phyloP scores from a whole-genome alignment of 257 asterid species.

The Catharanthus roseus region DNA sequence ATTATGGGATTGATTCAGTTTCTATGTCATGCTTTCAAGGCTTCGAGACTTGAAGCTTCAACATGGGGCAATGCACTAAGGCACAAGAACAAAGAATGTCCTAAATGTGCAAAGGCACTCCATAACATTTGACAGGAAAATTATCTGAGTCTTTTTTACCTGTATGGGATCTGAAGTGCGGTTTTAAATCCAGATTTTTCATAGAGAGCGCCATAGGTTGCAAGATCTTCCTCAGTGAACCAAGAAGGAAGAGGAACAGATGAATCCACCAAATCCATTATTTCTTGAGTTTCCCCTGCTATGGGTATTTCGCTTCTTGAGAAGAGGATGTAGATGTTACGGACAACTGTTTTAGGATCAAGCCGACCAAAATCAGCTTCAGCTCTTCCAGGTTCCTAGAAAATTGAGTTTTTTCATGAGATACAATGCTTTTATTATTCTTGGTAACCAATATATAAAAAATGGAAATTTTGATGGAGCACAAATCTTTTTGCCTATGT shows the following conservation, averaged over 20 bases:
- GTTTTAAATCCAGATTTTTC: conserved; percentile 55
- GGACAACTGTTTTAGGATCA: conserved; percentile 38
- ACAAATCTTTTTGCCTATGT: background rate
- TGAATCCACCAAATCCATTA: conserved; percentile 52
- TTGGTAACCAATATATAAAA: background rate
- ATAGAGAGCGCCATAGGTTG: conserved; percentile 44
- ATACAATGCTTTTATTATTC: background rate
- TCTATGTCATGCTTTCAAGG: background rate
- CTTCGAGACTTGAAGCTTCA: too few relatives aligned
- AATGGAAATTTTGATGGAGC: background rate
- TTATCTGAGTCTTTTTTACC: conserved; percentile 25
- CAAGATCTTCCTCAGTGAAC: conserved; percentile 55
- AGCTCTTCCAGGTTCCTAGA: conserved; percentile 50
- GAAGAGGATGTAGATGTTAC: conserved; percentile 44
- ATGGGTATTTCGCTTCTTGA: conserved; percentile 40
- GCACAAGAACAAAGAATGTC: background rate
- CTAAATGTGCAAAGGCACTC: background rate
- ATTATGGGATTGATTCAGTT: background rate
- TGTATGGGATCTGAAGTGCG: conserved; percentile 57
- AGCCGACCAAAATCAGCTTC: conserved; percentile 50
- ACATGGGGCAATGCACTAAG: background rate
- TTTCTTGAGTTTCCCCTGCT: conserved; percentile 42
- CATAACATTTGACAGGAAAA: background rate
- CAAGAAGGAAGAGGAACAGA: conserved; percentile 51
- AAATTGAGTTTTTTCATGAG: background rate